Conservation (phyloP, 2,329 filamentous ascomycete species). For the Aureobasidium sp. region DNA sequence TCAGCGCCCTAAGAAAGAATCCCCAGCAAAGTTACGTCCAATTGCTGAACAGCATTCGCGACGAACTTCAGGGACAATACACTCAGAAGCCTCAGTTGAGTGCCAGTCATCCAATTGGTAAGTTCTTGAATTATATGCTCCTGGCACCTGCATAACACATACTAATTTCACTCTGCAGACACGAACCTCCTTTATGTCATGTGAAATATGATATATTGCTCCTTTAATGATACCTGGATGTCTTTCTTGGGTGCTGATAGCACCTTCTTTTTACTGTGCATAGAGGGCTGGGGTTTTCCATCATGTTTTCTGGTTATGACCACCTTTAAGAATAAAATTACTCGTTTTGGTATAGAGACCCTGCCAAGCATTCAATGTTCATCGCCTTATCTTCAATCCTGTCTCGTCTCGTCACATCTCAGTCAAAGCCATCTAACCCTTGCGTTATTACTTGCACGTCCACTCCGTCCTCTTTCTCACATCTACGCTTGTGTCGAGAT, state of each 20-base stretch:
- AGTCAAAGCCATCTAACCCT: not conserved
- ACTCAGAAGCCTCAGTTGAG: conserved; percentile 92
- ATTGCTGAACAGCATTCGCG: conserved; percentile 89
- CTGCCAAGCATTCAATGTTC: not conserved
- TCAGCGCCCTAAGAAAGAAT: conserved; percentile 82
- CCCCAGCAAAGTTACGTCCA: conserved; percentile 94
- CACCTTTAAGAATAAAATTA: not conserved
- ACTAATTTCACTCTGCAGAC: conserved; percentile 26
- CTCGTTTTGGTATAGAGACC: not conserved
- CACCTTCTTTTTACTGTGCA: not conserved
- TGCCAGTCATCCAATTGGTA: conserved; percentile 92
- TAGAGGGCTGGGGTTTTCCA: not conserved
- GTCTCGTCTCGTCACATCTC: not conserved
- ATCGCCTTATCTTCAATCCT: not conserved
- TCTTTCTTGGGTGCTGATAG: not conserved
- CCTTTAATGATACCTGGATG: not conserved
- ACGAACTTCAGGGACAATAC: conserved; percentile 80
- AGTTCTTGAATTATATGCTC: conserved; percentile 30
- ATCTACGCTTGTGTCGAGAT: not conserved
- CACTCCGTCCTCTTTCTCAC: not conserved
- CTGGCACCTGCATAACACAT: not conserved
- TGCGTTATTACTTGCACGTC: too few relatives aligned
- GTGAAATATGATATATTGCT: conserved; percentile 24
- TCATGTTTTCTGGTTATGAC: not conserved
- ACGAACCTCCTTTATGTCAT: conserved; percentile 40